Evolutionary conservation across 2,329 filamentous ascomycete species (phyloP).

Genomic region (Moelleriella libera): DNA sequence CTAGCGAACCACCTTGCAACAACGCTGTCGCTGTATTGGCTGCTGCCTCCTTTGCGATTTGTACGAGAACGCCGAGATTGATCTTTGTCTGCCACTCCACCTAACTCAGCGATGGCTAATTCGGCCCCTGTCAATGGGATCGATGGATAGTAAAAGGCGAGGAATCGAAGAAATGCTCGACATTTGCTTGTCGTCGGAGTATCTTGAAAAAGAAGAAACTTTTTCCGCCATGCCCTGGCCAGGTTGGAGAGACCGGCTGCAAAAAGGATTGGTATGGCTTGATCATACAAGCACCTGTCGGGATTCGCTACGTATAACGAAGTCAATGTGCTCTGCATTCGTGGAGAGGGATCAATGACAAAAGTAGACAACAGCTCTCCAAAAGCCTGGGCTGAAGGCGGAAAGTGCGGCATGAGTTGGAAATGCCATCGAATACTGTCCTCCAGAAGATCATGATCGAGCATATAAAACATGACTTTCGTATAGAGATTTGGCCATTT

Average conservation of each 20-base stretch:
- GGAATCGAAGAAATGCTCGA: conserved; percentile 32
- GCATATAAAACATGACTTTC: conserved; percentile 28
- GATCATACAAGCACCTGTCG: conserved; percentile 33
- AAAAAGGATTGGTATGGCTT: conserved; percentile 36
- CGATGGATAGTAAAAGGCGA: conserved; percentile 29
- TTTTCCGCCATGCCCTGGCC: conserved; percentile 33
- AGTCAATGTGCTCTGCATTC: conserved; percentile 24
- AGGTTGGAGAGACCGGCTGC: conserved; percentile 26
- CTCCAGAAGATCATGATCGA: conserved; percentile 22
- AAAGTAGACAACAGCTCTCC: conserved; percentile 27
- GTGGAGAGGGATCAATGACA: conserved; percentile 19
- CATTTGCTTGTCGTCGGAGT: conserved; percentile 24
- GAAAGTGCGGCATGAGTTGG: conserved; percentile 26
- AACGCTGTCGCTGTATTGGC: conserved; percentile 31
- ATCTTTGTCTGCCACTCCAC: background rate
- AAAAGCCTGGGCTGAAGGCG: conserved; percentile 25
- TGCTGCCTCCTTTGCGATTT: background rate
- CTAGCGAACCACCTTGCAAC: conserved; percentile 72
- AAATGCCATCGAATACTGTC: conserved; percentile 33
- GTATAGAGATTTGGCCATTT: conserved; percentile 36
- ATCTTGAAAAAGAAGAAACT: conserved; percentile 26
- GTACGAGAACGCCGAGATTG: background rate
- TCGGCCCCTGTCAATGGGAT: conserved; percentile 23
- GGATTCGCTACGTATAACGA: conserved; percentile 29
- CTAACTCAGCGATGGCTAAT: conserved; percentile 7